Base-by-base conservation (phyloP, 202 grass and related monocot genomes). In the Carex arenaria region DNA sequence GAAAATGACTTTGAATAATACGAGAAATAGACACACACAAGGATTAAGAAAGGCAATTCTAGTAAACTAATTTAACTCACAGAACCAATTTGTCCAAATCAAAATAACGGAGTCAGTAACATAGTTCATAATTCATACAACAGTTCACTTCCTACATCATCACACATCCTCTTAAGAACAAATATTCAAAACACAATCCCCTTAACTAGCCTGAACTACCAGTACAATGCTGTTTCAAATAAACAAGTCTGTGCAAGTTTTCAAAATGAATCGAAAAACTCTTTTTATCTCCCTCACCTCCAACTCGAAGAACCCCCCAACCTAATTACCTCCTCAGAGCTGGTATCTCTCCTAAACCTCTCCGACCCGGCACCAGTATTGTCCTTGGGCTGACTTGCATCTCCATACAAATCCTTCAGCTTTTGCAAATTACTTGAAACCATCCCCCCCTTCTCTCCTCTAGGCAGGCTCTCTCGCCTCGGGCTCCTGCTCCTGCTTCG, bases 371-470 rank as follows among this genome's bases (percentile, higher is more conserved):
- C 65, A 78, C 53, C 14, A 20, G 17, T 42, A 2, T 90, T 86
- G 4, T 88, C 85, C 78, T 93, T 91, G 78, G 90, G 94, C 64
- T 85, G 87, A 49, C 85, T 85, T 42, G 82, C 75, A 23, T 95
- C 91, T 23, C 96, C 96, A 0, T 98, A 98, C 84, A 98, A 63
- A 74, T 95, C 91, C 85, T 92, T 98, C 67, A 95, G 76, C 87
- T 92, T 98, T 81, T 89, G 87, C 70, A 98, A 87, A 87, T 95
- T 95, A 80, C 89, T 95, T 3, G 87, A 89, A 28, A 83, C 73
- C 3, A 54, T 6, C 0, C 60, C 87, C 67, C 60, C 87, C 67
- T 81, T 82, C 17, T 87, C 89, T 15, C 84, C 90, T 51, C 81
- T 68, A 84, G 83, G 84, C 20, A 52, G 42, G 49, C 90, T 97